Base-by-base conservation (phyloP, 371 early-diverging fungal species). In the Umbelopsis sp. region DNA sequence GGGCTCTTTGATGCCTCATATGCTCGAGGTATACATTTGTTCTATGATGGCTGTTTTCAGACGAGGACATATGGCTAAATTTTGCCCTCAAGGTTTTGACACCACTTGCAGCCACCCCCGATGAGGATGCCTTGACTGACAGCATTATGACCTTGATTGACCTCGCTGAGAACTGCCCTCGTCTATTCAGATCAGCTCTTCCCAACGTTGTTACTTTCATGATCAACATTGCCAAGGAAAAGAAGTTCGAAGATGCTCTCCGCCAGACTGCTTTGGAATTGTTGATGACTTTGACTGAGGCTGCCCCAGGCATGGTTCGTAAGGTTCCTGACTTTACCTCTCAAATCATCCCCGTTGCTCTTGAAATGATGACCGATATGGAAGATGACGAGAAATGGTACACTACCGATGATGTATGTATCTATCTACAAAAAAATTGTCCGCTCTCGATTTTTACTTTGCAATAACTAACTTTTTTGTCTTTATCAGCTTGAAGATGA, bases 361-460 rank as follows among this genome's bases (percentile, higher is more conserved):
- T 98, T 86, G 86, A 93, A 77, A 96, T 97, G 99, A 93, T 97
- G 88, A 89, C 93, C 48, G 90, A 92, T 71, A 79, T 96, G 37
- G 95, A 94, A 63, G 89, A 96, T 72, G 94, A 94, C 70, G 92
- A 94, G 67, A 87, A 76, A 16, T 99, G 99, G 99, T 92, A 95
- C 77, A 91, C 89, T 12, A 88, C 93, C 0, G 93, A 94, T 45
- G 90, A 92, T 74, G 88, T 91, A 73, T 73, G 86, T 79, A 50
- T 53, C 6, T 1, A 57, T 12, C 16, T 29, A 3, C 29, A 29
- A 22, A 22, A 22, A 29, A 29, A 29, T 4, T 29, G 29, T 22
- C 22, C 22, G 29, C 29, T 4, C 4, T 29, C 29, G 29, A 29
- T 45, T 65, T 20, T 6, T 5, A 29, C 8, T 29, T 22, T 52